A percentile compares a stretch with the other conserved stretches of the same genome.
These are phyloP conservation scores for Arthrobotrys conoides DNA, from an alignment of 2,329 filamentous ascomycete genomes.

Conservation along the genomic window DNA sequence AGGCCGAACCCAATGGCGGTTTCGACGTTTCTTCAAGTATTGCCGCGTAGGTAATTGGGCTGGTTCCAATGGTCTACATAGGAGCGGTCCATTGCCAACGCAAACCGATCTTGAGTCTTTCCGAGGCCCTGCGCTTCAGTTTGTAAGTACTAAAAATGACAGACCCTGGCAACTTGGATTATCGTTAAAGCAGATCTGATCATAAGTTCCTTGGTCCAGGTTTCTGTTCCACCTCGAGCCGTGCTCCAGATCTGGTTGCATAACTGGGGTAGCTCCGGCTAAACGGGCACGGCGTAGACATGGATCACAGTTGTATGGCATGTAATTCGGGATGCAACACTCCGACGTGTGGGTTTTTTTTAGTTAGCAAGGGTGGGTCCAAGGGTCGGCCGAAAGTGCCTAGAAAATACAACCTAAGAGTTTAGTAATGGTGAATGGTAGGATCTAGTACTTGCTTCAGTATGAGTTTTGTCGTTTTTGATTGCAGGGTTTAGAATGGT, in stretches of 20 bases:
- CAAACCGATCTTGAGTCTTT: conserved; percentile 6
- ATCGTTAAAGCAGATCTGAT: conserved; percentile 2
- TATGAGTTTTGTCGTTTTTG: not conserved
- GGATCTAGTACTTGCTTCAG: not conserved
- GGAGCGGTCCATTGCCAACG: not conserved
- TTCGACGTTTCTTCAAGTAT: conserved; percentile 14
- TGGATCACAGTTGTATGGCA: conserved; percentile 8
- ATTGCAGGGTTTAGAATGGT: not conserved
- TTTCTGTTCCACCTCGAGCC: conserved; percentile 40
- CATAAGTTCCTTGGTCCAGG: conserved; percentile 29
- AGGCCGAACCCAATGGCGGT: not conserved
- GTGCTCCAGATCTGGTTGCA: conserved; percentile 41
- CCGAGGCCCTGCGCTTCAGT: conserved; percentile 1
- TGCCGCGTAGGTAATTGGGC: too few relatives aligned
- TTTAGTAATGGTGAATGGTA: not conserved
- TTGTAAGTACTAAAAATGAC: conserved; percentile 8
- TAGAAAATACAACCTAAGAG: not conserved
- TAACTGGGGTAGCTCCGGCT: conserved; percentile 49
- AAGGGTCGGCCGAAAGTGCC: not conserved
- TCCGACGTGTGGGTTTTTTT: conserved; percentile 33
- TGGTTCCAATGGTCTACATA: not conserved
- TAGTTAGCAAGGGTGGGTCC: conserved; percentile 11
- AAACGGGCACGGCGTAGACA: conserved; percentile 34
- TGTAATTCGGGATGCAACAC: conserved; percentile 38
- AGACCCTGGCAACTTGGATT: not conserved